These are phyloP conservation scores for Lophiotrema nucula DNA, from an alignment of 495 filamentous ascomycete species.

Conservation along the genomic window DNA sequence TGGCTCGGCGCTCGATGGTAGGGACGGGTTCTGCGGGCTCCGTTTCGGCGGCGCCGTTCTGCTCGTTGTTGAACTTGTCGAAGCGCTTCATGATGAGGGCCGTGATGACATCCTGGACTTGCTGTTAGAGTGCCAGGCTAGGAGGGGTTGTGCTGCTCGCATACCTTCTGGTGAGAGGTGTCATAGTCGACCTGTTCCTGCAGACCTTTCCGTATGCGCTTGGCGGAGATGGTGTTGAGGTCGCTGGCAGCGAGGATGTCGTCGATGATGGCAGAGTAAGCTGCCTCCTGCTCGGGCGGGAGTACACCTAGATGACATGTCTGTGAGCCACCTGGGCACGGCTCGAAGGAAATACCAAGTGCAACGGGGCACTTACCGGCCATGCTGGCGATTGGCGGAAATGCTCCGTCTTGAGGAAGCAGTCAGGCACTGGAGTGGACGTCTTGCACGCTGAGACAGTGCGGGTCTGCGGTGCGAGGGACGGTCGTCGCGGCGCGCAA, in stretches of 20 bases:
- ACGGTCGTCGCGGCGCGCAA: not conserved
- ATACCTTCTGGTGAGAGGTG: slow-evolving; percentile 80
- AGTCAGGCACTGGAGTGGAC: too few species aligned
- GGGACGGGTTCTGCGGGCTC: slow-evolving; percentile 38
- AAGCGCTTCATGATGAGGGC: slow-evolving; percentile 85
- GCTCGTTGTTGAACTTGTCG: slow-evolving; percentile 67
- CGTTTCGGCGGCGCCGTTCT: slow-evolving; percentile 36
- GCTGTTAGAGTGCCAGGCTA: slow-evolving; percentile 6
- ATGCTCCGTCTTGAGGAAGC: not conserved
- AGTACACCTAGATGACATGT: slow-evolving; percentile 3
- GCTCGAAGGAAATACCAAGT: too few species aligned
- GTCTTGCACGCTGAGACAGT: too few species aligned
- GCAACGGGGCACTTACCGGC: slow-evolving; percentile 16
- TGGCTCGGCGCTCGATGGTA: slow-evolving; percentile 40
- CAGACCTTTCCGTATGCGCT: slow-evolving; percentile 84
- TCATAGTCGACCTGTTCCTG: slow-evolving; percentile 76
- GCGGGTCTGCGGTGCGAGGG: too few species aligned
- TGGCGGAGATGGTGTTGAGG: slow-evolving; percentile 86
- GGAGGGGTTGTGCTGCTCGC: slow-evolving; percentile 22
- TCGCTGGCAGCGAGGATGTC: slow-evolving; percentile 80
- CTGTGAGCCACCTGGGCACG: not conserved
- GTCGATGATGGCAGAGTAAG: slow-evolving; percentile 86
- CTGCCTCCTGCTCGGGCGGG: slow-evolving; percentile 37
- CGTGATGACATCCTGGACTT: slow-evolving; percentile 69
- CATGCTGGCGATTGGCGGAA: slow-evolving; percentile 18